A percentile compares a stretch with the other conserved stretches of the same genome.
Conservation (phyloP, 345 rosid genomes). For the Limnanthes douglasii region DNA sequence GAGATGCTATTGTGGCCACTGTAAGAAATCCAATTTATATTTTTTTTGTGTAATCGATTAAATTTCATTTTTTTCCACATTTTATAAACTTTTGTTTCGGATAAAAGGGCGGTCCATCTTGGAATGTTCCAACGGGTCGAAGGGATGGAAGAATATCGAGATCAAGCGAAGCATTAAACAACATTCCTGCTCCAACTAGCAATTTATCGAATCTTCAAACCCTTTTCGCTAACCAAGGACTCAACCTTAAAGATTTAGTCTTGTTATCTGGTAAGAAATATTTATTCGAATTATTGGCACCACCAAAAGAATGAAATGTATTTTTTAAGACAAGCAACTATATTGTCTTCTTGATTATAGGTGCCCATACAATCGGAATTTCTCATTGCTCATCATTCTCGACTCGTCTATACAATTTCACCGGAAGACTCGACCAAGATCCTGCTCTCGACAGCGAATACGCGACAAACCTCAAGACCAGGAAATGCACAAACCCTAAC, state of each 20-base stretch:
- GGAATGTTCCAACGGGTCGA: slow-evolving; percentile 82
- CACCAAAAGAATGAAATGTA: no score
- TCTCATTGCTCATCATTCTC: slow-evolving; percentile 58
- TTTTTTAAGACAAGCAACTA: no score
- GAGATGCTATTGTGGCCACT: slow-evolving; percentile 48
- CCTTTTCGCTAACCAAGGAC: slow-evolving; percentile 47
- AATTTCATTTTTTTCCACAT: background rate
- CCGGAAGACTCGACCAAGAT: slow-evolving; percentile 48
- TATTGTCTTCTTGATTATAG: slow-evolving; percentile 18
- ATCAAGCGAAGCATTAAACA: slow-evolving; percentile 31
- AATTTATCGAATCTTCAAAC: slow-evolving; percentile 41
- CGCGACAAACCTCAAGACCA: slow-evolving; percentile 57
- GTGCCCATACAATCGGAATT: slow-evolving; percentile 74
- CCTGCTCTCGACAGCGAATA: slow-evolving; percentile 63
- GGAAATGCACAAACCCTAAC: slow-evolving; percentile 41
- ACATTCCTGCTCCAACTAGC: slow-evolving; percentile 48
- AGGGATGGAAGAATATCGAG: slow-evolving; percentile 63
- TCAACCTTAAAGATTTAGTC: slow-evolving; percentile 54
- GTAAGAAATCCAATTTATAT: slow-evolving; percentile 14
- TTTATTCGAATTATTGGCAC: background rate
- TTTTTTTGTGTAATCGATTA: background rate
- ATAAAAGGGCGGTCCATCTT: slow-evolving; percentile 61
- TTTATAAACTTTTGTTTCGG: no score
- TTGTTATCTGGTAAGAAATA: slow-evolving; percentile 32
- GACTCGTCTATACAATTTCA: slow-evolving; percentile 57